Evolutionary conservation across 257 asterid species (phyloP), one percentile per base, ranked within the genome.

Genomic region (Vinca minor): DNA sequence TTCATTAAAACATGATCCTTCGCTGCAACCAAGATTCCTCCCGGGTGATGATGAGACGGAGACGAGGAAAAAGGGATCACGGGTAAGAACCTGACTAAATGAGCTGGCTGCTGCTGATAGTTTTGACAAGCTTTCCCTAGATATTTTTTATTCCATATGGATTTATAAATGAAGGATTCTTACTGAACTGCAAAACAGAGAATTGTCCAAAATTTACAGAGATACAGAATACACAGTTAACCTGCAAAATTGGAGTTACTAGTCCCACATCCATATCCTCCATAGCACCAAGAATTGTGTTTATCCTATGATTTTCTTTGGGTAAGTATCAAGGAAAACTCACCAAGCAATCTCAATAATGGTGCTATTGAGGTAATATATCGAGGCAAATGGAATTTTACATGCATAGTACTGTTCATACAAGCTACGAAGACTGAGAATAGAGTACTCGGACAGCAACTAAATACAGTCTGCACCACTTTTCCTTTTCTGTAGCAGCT

Each of bases 391-490:
- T 39, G 11, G 17, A 28, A n/a, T 46, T 18, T 55, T 55, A 55
- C 23, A 55, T n/a, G n/a, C n/a, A n/a, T n/a, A 6, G 3, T 13
- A 31, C n/a, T 48, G 47, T 64, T 32, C 59, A 50, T 35, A 21
- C 36, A 64, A 35, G 38, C 69, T 44, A 52, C 41, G n/a, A 65
- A 35, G 50, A 13, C n/a, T 34, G 23, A 5, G 29, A n/a, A n/a
- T n/a, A n/a, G n/a, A n/a, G n/a, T n/a, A n/a, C n/a, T n/a, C n/a
- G n/a, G n/a, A n/a, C n/a, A n/a, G 25, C 61, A 55, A 14, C 61
- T 28, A 29, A 13, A 15, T 12, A 15, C 5, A 29, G 12, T 29
- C 39, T 14, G 32, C 36, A 14, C 38, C 28, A 5, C 20, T 54
- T 44, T 15, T 3, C 38, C 48, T 3, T 44, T 53, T 26, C 14